Evolutionary conservation across 2,329 filamentous ascomycete species (phyloP).

Genomic region (Parasarocladium wereldwijsianum): DNA sequence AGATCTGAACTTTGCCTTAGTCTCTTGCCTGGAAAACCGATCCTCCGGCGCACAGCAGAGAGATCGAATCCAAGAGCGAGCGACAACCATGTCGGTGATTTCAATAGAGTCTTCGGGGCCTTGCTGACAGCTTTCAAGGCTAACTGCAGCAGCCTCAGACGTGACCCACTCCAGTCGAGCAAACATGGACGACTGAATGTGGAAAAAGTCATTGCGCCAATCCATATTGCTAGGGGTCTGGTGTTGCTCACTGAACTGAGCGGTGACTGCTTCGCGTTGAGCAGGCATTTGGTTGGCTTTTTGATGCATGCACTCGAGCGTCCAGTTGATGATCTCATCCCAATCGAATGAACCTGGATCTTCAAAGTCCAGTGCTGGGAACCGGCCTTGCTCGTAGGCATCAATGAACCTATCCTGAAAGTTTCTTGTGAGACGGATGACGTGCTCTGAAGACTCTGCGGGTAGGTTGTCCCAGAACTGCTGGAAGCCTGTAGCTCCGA

Average conservation of each 20-base stretch:
- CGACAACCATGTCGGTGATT: constrained; percentile 21
- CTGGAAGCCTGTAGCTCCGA: constrained; percentile 34
- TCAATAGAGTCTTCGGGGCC: constrained; percentile 1
- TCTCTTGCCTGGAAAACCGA: constrained; percentile 30
- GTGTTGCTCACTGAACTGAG: constrained; percentile 25
- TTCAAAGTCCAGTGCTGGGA: constrained; percentile 49
- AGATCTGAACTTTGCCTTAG: constrained; percentile 35
- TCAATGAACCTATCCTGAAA: constrained; percentile 52
- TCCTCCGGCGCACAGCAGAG: constrained; percentile 37
- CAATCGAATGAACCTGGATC: constrained; percentile 54
- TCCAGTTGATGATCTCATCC: constrained; percentile 51
- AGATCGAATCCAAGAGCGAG: constrained; percentile 45
- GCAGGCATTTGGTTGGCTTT: constrained; percentile 33
- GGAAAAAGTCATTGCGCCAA: constrained; percentile 45
- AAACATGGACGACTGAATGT: constrained; percentile 36
- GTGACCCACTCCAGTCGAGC: constrained; percentile 40
- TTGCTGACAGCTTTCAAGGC: constrained; percentile 5
- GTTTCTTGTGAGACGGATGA: constrained; percentile 38
- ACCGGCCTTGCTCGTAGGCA: constrained; percentile 47
- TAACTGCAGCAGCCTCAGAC: constrained; percentile 28
- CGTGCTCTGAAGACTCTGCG: constrained; percentile 22
- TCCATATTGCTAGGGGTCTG: constrained; percentile 18
- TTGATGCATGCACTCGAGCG: constrained; percentile 33
- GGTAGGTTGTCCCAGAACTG: constrained; percentile 34
- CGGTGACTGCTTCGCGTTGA: constrained; percentile 27